Evolutionary conservation across 768 basidiomycete genomes (phyloP).

Genomic region (Suillus tomentosus): DNA sequence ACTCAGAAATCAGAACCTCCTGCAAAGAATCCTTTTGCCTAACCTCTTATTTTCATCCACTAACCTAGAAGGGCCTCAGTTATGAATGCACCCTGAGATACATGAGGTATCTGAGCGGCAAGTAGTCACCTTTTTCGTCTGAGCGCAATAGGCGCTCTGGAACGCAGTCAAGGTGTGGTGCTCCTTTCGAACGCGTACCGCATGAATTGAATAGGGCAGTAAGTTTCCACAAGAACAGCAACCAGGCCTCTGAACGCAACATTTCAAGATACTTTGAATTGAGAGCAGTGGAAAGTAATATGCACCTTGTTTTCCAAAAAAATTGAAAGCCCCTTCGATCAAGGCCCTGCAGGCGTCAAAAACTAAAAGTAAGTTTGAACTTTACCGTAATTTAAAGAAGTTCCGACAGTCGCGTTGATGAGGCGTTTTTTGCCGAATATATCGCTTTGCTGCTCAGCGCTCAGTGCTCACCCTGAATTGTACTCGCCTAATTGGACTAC

Average conservation of each 20-base stretch:
- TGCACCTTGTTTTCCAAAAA: background rate
- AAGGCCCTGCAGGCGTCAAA: background rate
- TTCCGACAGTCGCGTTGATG: no score
- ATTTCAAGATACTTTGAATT: background rate
- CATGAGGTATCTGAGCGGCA: background rate
- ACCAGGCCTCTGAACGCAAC: background rate
- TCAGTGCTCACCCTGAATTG: no score
- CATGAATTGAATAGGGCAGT: background rate
- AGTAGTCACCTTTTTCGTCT: background rate
- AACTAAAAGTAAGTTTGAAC: no score
- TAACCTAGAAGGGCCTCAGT: background rate
- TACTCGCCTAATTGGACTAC: no score
- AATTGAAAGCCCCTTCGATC: background rate
- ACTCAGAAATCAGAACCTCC: background rate
- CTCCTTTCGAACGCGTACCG: background rate
- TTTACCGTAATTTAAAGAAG: no score
- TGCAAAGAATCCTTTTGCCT: background rate
- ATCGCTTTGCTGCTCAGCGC: no score
- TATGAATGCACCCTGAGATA: background rate
- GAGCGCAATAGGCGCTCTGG: background rate
- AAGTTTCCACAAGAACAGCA: background rate
- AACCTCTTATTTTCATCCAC: background rate
- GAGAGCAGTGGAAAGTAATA: background rate
- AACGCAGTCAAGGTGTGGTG: background rate
- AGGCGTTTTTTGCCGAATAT: no score